These are phyloP conservation scores for Bonia amplexicaulis DNA, from an alignment of 176 grass and related monocot genomes.

Conservation along the genomic window DNA sequence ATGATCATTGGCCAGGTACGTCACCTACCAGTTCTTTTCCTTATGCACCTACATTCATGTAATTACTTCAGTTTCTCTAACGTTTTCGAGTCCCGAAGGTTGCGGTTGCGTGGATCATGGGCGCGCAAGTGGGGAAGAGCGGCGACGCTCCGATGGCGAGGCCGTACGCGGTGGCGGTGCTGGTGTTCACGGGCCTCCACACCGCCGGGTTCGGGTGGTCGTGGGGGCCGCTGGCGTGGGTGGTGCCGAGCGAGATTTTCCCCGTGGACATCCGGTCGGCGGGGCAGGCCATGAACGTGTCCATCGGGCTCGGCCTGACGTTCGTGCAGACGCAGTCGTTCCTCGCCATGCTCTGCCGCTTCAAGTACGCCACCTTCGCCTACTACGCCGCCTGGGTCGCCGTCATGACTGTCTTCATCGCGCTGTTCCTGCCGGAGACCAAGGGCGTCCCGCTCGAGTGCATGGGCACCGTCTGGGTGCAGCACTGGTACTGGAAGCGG, in stretches of 20 bases:
- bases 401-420: constrained; percentile 72
- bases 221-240: constrained; percentile 75
- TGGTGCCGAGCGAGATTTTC: constrained; percentile 76
- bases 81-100: constrained; percentile 25
- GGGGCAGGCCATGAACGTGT: constrained; percentile 63
- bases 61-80: not conserved
- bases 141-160: constrained; percentile 38
- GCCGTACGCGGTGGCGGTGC: constrained; percentile 41
- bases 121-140: constrained; percentile 31
- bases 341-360: constrained; percentile 76
- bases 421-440: constrained; percentile 66
- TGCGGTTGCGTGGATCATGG: constrained; percentile 68
- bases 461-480: constrained; percentile 54
- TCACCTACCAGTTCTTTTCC: too few relatives aligned
- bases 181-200: constrained; percentile 51
- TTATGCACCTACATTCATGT: too few relatives aligned
- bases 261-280: constrained; percentile 81
- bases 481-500: constrained; percentile 59
- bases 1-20: constrained; percentile 69
- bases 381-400: constrained; percentile 69
- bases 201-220: constrained; percentile 72
- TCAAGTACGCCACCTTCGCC: constrained; percentile 64
- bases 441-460: constrained; percentile 65
- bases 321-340: constrained; percentile 81
- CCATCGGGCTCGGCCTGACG: constrained; percentile 47